Evolutionary conservation across 1,139 yeast genomes (phyloP).

Genomic region (Saccharomyces hybrid): DNA sequence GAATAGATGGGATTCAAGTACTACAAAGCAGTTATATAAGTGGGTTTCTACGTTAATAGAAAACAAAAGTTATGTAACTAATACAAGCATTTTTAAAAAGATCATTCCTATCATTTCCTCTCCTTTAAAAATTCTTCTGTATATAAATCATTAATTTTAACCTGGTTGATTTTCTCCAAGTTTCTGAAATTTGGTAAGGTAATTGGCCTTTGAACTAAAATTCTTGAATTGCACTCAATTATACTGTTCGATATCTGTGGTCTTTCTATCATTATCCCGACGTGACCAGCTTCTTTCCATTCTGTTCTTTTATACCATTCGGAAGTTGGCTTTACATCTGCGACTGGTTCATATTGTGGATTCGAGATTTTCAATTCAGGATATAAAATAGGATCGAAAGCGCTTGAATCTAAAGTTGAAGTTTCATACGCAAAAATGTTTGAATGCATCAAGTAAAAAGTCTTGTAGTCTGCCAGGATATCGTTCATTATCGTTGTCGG

Average conservation of each 20-base stretch:
- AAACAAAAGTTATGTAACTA: no score
- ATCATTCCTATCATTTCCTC: neutral
- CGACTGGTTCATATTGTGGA: constrained; percentile 16
- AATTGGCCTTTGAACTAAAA: constrained; percentile 30
- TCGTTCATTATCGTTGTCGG: constrained; percentile 44
- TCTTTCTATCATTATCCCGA: constrained; percentile 47
- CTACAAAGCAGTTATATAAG: no score
- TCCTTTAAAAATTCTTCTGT: constrained; percentile 7
- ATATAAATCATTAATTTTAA: constrained; percentile 14
- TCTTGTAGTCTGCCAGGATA: constrained; percentile 33
- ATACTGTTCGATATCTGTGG: constrained; percentile 51
- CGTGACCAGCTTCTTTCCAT: constrained; percentile 49
- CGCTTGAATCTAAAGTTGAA: constrained; percentile 1
- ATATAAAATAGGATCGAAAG: constrained; percentile 20
- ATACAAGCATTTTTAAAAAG: no score
- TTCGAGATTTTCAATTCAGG: constrained; percentile 26
- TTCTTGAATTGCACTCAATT: constrained; percentile 24
- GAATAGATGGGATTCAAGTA: no score
- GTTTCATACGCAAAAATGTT: constrained; percentile 17
- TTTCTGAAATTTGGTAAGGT: constrained; percentile 52
- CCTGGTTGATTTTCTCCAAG: constrained; percentile 48
- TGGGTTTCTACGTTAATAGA: no score
- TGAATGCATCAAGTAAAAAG: constrained; percentile 29
- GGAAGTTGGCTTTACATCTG: constrained; percentile 6
- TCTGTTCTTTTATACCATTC: constrained; percentile 33